A percentile compares a stretch with the other conserved stretches of the same genome.
Evolutionary conservation across 306 rosid species (phyloP).

Genomic region (Trifolium repens): DNA sequence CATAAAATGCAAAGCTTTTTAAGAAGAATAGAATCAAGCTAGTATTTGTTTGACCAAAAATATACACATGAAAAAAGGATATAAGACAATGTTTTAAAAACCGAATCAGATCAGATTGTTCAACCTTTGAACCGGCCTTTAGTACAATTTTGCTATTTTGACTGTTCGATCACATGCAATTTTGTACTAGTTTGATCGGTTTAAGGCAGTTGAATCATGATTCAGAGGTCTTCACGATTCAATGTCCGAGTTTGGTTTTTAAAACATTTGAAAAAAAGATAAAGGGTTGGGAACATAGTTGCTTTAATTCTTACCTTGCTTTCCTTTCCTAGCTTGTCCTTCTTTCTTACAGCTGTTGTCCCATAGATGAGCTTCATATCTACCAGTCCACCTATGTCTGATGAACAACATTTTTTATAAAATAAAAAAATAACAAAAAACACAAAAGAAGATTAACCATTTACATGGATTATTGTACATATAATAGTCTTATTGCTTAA

Average conservation of each 20-base stretch:
- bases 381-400: constrained; percentile 97
- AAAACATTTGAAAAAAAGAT: neutral
- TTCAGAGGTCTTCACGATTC: neutral
- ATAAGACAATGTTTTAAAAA: neutral
- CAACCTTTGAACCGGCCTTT: too few species aligned
- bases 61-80: neutral
- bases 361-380: constrained; percentile 98
- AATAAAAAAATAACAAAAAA: neutral
- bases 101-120: too few species aligned
- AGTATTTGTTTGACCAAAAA: constrained; percentile 38
- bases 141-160: too few species aligned
- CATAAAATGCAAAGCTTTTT: constrained; percentile 28
- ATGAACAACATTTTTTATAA: constrained; percentile 42
- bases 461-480: neutral
- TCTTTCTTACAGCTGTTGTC: constrained; percentile 92
- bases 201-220: neutral
- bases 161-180: too few species aligned
- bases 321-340: constrained; percentile 96
- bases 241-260: neutral
- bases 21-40: constrained; percentile 18
- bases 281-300: constrained; percentile 18
- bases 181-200: too few species aligned
- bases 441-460: neutral
- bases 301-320: constrained; percentile 66
- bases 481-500: neutral